phyloP scores from a whole-genome alignment of 2,329 filamentous ascomycete genomes.

The Penicillium sp. region DNA sequence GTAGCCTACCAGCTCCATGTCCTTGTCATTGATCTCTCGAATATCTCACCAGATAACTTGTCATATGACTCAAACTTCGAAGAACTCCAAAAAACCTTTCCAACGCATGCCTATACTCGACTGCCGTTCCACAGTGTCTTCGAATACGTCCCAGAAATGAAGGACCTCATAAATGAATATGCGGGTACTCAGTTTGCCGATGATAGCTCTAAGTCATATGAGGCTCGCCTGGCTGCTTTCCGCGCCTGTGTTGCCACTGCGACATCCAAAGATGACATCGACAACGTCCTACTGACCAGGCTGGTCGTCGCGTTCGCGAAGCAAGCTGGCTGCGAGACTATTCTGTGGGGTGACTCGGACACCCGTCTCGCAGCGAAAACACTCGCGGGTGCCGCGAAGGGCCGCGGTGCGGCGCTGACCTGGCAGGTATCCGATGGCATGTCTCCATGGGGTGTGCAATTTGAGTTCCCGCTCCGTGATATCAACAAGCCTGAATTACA shows the following conservation, averaged over 20 bases:
- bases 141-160: slow-evolving; percentile 37
- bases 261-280: slow-evolving; percentile 72
- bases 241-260: slow-evolving; percentile 66
- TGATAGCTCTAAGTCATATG: slow-evolving; percentile 31
- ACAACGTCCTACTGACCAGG: slow-evolving; percentile 67
- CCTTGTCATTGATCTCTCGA: slow-evolving; percentile 43
- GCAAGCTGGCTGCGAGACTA: slow-evolving; percentile 60
- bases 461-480: slow-evolving; percentile 83
- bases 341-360: slow-evolving; percentile 83
- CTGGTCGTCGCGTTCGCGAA: slow-evolving; percentile 67
- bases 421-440: slow-evolving; percentile 77
- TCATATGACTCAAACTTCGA: slow-evolving; percentile 37
- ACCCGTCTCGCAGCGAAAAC: slow-evolving; percentile 83
- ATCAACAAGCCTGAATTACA: slow-evolving; percentile 77
- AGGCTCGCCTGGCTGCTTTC: slow-evolving; percentile 53
- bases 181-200: slow-evolving; percentile 26
- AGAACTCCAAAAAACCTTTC: slow-evolving; percentile 58
- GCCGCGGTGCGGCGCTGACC: slow-evolving; percentile 77
- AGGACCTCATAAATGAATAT: slow-evolving; percentile 34
- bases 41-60: slow-evolving; percentile 22
- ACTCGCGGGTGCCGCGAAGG: slow-evolving; percentile 85
- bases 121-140: slow-evolving; percentile 65
- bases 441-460: slow-evolving; percentile 55
- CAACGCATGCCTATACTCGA: slow-evolving; percentile 62
- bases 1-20: slow-evolving; percentile 63